Conservation (phyloP, 495 filamentous ascomycete species). For the Hyaloscypha variabilis region DNA sequence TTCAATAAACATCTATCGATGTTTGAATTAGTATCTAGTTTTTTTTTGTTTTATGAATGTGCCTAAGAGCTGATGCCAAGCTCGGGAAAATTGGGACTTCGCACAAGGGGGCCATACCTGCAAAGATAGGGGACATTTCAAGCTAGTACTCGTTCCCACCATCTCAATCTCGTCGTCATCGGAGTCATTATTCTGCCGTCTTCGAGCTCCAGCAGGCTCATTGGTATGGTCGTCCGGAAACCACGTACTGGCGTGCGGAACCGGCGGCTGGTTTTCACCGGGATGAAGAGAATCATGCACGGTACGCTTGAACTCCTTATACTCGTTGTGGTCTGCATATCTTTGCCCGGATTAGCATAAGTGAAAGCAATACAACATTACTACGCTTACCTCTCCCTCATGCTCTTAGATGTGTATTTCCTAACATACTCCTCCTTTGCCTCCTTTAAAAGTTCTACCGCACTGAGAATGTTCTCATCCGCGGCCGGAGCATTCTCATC, state of each 20-base stretch:
- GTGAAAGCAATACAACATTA: not conserved
- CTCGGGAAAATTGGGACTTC: too few relatives aligned
- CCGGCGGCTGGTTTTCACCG: conserved; percentile 57
- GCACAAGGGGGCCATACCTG: too few relatives aligned
- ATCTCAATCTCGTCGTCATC: conserved; percentile 79
- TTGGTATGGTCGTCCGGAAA: conserved; percentile 31
- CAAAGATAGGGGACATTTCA: conserved; percentile 83
- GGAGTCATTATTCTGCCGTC: conserved; percentile 36
- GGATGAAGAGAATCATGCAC: conserved; percentile 77
- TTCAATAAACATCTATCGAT: conserved; percentile 53
- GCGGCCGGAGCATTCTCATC: conserved; percentile 12
- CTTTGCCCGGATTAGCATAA: conserved; percentile 29
- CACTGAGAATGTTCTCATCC: conserved; percentile 24
- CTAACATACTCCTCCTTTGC: conserved; percentile 37
- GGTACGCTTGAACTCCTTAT: conserved; percentile 73
- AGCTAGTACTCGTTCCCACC: conserved; percentile 65
- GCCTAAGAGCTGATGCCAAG: too few relatives aligned
- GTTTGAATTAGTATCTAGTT: too few relatives aligned
- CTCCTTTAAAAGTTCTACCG: conserved; percentile 39
- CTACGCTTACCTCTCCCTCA: conserved; percentile 37
- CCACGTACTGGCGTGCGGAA: conserved; percentile 59
- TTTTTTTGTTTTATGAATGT: too few relatives aligned
- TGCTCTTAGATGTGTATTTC: conserved; percentile 42
- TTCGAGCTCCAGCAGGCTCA: conserved; percentile 23
- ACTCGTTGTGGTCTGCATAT: conserved; percentile 77